phyloP scores from a whole-genome alignment of 805 yeast species.

The Yamadazyma sp. region DNA sequence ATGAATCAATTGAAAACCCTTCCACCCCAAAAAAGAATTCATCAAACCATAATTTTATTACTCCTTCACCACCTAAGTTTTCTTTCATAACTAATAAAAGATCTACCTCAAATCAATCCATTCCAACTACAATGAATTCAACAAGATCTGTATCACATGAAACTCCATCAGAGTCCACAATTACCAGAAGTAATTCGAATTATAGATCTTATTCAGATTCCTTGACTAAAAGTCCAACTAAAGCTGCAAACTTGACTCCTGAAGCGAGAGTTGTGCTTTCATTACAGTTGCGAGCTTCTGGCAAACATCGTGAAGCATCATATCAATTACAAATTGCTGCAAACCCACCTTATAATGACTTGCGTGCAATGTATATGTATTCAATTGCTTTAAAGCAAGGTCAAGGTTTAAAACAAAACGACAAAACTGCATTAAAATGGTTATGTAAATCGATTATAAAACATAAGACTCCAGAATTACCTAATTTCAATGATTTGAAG shows the following conservation, averaged over 20 bases:
- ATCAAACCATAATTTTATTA: too few species aligned
- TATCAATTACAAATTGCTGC: constrained; percentile 67
- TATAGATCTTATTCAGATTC: constrained; percentile 12
- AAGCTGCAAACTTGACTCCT: constrained; percentile 19
- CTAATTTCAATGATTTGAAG: constrained; percentile 23
- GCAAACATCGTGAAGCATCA: constrained; percentile 65
- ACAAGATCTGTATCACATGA: too few species aligned
- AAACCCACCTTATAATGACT: constrained; percentile 51
- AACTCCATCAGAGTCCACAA: constrained; percentile 11
- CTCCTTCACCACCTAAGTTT: neutral
- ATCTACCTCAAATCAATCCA: constrained; percentile 1
- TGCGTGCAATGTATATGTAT: constrained; percentile 62
- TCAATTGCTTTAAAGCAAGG: constrained; percentile 67
- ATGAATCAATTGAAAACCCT: constrained; percentile 12
- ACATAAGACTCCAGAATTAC: constrained; percentile 14
- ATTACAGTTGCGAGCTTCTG: constrained; percentile 48
- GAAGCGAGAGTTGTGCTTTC: constrained; percentile 43
- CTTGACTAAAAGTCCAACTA: constrained; percentile 3
- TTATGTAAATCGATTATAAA: constrained; percentile 45
- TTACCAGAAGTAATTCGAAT: too few species aligned
- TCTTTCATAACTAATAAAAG: constrained; percentile 3
- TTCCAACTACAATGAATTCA: constrained; percentile 1
- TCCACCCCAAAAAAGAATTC: constrained; percentile 4
- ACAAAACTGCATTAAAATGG: constrained; percentile 56
- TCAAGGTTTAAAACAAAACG: constrained; percentile 61